Evolutionary conservation across 1,284 basidiomycete species (phyloP).

Genomic region (Vanrija pseudolonga): DNA sequence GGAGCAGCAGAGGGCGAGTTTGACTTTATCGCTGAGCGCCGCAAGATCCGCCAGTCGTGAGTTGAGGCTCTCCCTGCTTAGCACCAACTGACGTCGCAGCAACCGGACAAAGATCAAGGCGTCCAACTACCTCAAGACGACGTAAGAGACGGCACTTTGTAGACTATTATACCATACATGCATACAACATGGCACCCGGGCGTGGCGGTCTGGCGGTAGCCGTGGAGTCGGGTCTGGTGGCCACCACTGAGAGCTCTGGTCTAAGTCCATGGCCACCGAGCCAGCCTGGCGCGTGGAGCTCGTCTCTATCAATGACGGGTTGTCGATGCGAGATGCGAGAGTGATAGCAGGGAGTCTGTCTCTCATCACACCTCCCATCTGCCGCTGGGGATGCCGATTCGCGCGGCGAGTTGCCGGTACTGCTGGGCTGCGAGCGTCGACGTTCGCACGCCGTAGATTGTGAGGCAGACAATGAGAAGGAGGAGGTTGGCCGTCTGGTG

Average conservation of each 20-base stretch:
- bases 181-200: constrained; percentile 19
- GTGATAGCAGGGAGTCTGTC: not conserved
- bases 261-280: not conserved
- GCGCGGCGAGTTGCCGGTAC: constrained; percentile 72
- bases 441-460: constrained; percentile 64
- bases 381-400: constrained; percentile 57
- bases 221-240: not conserved
- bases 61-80: too few relatives aligned
- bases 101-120: constrained; percentile 46
- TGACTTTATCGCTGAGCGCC: constrained; percentile 38
- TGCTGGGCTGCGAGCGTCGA: constrained; percentile 66
- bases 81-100: constrained; percentile 14
- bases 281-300: not conserved
- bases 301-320: not conserved
- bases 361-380: constrained; percentile 17
- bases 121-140: constrained; percentile 44
- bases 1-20: constrained; percentile 24
- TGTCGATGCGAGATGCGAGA: not conserved
- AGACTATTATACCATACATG: constrained; percentile 10
- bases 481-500: constrained; percentile 60
- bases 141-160: constrained; percentile 9
- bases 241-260: not conserved
- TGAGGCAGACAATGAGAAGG: constrained; percentile 63
- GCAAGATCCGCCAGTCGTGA: not conserved
- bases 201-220: not conserved